Evolutionary conservation across 228 moss, liverwort and hornwort genomes (phyloP).

Genomic region (Sphagnum magellanicum): DNA sequence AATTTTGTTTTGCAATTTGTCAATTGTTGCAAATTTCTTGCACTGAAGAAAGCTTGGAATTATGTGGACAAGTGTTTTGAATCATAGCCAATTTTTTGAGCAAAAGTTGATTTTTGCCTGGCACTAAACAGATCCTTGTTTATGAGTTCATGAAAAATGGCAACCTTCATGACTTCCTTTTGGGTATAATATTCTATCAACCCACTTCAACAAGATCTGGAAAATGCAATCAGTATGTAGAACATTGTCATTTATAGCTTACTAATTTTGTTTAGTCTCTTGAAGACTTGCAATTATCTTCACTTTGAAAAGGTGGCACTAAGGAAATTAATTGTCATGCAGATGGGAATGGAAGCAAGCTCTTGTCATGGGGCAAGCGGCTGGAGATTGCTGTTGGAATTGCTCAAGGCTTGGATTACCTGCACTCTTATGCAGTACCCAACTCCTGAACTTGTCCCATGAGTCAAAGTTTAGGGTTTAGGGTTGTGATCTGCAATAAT

Average conservation of each 20-base stretch:
- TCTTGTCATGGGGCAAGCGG: slow-evolving; percentile 29
- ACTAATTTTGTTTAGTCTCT: background rate
- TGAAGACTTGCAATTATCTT: background rate
- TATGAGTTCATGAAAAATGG: slow-evolving; percentile 63
- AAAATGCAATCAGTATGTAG: background rate
- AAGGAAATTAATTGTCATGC: background rate
- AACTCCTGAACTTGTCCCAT: background rate
- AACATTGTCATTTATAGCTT: background rate
- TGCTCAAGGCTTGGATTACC: slow-evolving; percentile 77
- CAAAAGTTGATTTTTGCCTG: too few relatives aligned
- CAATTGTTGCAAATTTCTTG: too few relatives aligned
- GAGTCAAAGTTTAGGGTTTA: background rate
- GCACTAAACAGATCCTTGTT: slow-evolving; percentile 36
- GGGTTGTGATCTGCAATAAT: background rate
- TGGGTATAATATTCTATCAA: slow-evolving; percentile 8
- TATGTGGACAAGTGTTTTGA: too few relatives aligned
- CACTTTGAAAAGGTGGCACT: background rate
- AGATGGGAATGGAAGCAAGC: slow-evolving; percentile 24
- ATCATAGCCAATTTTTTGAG: too few relatives aligned
- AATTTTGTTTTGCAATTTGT: too few relatives aligned
- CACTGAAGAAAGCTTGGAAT: too few relatives aligned
- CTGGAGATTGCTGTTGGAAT: slow-evolving; percentile 74
- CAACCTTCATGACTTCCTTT: slow-evolving; percentile 33
- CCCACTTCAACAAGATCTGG: background rate
- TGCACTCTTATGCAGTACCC: slow-evolving; percentile 59